Conservation (phyloP, 495 filamentous ascomycete genomes). For the Talaromyces proteolyticus region DNA sequence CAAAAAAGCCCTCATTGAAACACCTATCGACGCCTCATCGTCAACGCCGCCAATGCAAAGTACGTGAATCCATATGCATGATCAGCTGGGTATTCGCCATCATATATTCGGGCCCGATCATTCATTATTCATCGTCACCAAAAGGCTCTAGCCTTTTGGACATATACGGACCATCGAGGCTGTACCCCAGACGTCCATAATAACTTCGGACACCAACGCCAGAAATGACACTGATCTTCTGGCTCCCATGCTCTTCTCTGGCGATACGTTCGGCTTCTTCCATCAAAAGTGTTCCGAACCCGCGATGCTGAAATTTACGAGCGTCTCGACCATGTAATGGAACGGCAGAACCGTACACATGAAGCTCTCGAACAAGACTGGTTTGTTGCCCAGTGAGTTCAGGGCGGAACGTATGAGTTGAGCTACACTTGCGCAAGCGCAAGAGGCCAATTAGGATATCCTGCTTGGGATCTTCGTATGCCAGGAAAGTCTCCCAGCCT, state of each 20-base stretch:
- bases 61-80: too few species aligned
- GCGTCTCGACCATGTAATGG: constrained; percentile 91
- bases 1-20: too few species aligned
- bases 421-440: constrained; percentile 82
- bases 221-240: constrained; percentile 92
- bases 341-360: constrained; percentile 94
- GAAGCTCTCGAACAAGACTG: constrained; percentile 87
- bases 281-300: constrained; percentile 94
- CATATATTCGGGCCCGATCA: too few species aligned
- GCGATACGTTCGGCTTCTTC: constrained; percentile 96
- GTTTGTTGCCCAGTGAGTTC: constrained; percentile 84
- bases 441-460: constrained; percentile 94
- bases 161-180: constrained; percentile 88
- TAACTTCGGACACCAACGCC: constrained; percentile 93
- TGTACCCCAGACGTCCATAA: constrained; percentile 88
- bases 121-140: constrained; percentile 35
- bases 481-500: constrained; percentile 97
- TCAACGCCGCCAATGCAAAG: too few species aligned
- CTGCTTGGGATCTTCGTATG: constrained; percentile 97
- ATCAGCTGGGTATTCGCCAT: too few species aligned
- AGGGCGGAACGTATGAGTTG: constrained; percentile 82
- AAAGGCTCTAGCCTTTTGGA: constrained; percentile 56
- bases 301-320: constrained; percentile 96
- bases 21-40: too few species aligned
- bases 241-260: constrained; percentile 84